Conservation (phyloP, 208 protist species). For the Crithidia thermophila region DNA sequence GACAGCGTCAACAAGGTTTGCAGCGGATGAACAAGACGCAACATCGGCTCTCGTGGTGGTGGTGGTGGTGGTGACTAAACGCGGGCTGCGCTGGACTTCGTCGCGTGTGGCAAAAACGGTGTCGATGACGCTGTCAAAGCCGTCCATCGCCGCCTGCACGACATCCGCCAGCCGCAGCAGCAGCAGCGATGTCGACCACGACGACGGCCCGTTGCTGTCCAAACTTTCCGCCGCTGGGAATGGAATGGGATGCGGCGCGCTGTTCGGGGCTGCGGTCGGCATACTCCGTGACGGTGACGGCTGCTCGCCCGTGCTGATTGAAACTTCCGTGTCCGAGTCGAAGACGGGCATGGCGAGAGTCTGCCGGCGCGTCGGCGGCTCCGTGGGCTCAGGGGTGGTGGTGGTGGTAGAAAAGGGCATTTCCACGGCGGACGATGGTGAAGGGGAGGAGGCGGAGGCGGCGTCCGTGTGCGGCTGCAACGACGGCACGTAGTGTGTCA, state of each 20-base stretch:
- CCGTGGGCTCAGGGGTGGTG: background rate
- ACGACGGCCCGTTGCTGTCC: background rate
- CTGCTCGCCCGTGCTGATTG: background rate
- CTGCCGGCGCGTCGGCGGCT: background rate
- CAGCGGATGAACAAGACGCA: background rate
- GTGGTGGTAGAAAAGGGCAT: background rate
- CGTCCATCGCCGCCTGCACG: constrained; percentile 4
- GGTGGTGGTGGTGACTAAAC: background rate
- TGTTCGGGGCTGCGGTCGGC: background rate
- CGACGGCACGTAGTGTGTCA: background rate
- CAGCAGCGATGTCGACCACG: constrained; percentile 3
- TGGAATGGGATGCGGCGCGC: background rate
- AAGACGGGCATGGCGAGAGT: background rate
- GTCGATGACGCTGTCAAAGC: constrained; percentile 9
- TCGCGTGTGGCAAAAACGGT: background rate
- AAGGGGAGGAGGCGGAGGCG: background rate
- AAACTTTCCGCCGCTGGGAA: too few relatives aligned
- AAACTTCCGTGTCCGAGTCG: background rate
- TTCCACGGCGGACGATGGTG: too few relatives aligned
- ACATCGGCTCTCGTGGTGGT: too few relatives aligned
- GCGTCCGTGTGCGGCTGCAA: background rate
- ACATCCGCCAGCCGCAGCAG: constrained; percentile 4
- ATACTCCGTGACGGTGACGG: background rate
- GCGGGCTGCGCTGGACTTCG: background rate
- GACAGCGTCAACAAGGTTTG: background rate